Conservation (phyloP, 768 basidiomycete genomes). For the Phanerodontia chrysosporium region DNA sequence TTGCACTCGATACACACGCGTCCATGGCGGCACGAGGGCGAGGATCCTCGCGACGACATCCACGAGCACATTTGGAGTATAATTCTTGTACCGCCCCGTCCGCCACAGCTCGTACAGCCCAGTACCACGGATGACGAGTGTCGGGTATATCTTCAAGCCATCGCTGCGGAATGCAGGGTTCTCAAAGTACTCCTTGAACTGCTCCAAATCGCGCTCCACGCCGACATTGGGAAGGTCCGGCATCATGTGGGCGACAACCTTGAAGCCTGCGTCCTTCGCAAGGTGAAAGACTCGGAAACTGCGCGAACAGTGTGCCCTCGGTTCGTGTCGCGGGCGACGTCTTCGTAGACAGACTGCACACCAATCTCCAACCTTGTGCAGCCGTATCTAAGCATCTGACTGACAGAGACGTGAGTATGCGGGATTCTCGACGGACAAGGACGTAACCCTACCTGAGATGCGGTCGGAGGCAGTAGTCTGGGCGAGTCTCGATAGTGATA, state of each 20-base stretch:
- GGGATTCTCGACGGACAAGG: not conserved
- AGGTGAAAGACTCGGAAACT: slow-evolving; percentile 97
- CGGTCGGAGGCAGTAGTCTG: slow-evolving; percentile 95
- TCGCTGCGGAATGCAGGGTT: slow-evolving; percentile 97
- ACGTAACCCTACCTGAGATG: slow-evolving; percentile 70
- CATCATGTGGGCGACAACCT: slow-evolving; percentile 99
- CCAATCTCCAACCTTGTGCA: slow-evolving; percentile 98
- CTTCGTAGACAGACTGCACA: slow-evolving; percentile 98
- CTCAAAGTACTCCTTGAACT: slow-evolving; percentile 99
- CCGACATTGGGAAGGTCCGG: slow-evolving; percentile 98
- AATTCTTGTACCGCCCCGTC: slow-evolving; percentile 97
- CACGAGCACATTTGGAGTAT: slow-evolving; percentile 97
- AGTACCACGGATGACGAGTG: slow-evolving; percentile 94
- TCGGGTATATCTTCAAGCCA: slow-evolving; percentile 97
- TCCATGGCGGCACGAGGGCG: slow-evolving; percentile 98
- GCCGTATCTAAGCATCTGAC: slow-evolving; percentile 98
- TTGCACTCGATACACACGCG: slow-evolving; percentile 95
- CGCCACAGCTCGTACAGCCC: slow-evolving; percentile 95
- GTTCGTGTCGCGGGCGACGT: slow-evolving; percentile 97
- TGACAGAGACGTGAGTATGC: slow-evolving; percentile 26
- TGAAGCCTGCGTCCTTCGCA: slow-evolving; percentile 98
- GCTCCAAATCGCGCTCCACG: slow-evolving; percentile 93
- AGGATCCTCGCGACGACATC: slow-evolving; percentile 96
- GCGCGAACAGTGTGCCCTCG: slow-evolving; percentile 98
- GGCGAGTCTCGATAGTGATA: slow-evolving; percentile 97